These are phyloP conservation scores for Hansenula sp. DNA, from an alignment of 1,139 yeast species.

Conservation along the genomic window DNA sequence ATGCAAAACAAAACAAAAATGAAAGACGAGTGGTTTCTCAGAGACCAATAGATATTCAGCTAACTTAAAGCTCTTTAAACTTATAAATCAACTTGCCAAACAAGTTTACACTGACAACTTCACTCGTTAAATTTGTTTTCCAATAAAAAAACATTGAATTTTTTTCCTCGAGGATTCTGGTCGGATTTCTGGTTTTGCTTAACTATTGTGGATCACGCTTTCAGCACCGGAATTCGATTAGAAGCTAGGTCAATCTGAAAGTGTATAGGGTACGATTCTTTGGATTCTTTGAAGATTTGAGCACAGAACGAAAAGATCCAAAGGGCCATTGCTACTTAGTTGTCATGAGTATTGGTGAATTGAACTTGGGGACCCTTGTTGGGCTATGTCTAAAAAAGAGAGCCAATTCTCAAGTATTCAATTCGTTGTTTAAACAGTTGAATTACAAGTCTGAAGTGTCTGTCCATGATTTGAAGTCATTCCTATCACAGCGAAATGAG, in stretches of 20 bases:
- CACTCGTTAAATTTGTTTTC: no score
- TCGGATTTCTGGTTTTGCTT: no score
- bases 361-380: slow-evolving; percentile 6
- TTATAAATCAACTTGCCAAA: no score
- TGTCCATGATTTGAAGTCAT: slow-evolving; percentile 8
- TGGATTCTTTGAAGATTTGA: background rate
- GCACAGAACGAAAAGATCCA: no score
- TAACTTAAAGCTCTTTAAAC: no score
- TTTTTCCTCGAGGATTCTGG: background rate
- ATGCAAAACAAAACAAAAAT: no score
- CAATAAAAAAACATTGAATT: background rate
- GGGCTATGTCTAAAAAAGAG: slow-evolving; percentile 14
- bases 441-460: slow-evolving; percentile 17
- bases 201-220: no score
- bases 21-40: no score
- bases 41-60: no score
- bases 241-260: background rate
- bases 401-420: slow-evolving; percentile 14
- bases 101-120: no score
- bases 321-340: background rate
- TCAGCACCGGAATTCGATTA: background rate
- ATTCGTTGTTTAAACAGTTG: slow-evolving; percentile 17
- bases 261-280: background rate
- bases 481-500: slow-evolving; percentile 5
- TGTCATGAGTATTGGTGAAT: background rate